Conservation (phyloP, 169 alveolate species). For the Toxoplasma gondii region DNA sequence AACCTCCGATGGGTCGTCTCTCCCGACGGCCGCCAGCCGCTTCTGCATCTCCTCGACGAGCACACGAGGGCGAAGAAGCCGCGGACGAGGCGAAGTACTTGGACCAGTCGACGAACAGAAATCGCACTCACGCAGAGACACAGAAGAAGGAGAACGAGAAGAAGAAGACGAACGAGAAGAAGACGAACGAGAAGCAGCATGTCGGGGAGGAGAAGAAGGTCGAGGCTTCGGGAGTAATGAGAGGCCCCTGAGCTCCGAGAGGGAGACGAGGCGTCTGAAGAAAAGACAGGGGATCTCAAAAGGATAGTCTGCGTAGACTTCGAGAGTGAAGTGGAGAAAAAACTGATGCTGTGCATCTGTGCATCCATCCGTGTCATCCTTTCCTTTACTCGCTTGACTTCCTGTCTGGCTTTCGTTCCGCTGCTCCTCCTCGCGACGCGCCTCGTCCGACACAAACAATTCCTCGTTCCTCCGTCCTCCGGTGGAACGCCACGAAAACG, state of each 20-base stretch:
- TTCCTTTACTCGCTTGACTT: neutral
- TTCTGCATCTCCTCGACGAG: neutral
- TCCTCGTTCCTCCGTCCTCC: too few species aligned
- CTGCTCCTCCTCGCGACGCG: neutral
- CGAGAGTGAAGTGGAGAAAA: neutral
- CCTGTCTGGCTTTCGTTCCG: neutral
- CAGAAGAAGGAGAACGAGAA: too few species aligned
- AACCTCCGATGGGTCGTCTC: neutral
- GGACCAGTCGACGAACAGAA: too few species aligned
- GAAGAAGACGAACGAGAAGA: too few species aligned
- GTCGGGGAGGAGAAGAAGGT: neutral
- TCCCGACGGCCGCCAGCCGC: neutral
- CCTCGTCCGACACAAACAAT: too few species aligned
- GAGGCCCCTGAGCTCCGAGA: neutral
- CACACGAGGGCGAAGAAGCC: neutral
- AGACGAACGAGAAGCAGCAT: neutral
- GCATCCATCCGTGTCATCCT: neutral
- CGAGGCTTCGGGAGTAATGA: neutral
- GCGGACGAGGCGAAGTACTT: neutral
- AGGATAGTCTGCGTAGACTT: slow-evolving; percentile 9
- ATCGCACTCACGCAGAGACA: too few species aligned
- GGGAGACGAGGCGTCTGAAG: neutral
- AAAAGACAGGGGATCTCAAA: neutral
- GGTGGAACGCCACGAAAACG: too few species aligned
- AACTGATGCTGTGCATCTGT: neutral